Conservation (phyloP, 495 filamentous ascomycete species). For the Annulohypoxylon bovei region DNA sequence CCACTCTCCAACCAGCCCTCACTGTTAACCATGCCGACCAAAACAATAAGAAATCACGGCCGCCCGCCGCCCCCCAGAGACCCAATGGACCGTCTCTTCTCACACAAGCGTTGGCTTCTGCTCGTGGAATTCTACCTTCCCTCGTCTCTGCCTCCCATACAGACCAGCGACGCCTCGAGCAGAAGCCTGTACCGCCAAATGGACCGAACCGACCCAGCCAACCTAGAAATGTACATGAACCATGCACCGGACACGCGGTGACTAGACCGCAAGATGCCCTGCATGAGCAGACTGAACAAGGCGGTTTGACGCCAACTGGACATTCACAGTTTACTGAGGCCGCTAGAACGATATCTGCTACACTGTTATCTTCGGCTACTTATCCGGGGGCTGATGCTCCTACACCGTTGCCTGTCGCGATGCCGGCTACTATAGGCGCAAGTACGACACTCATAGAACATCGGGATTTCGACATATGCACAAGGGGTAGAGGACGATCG, state of each 20-base stretch:
- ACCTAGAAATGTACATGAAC: slow-evolving; percentile 33
- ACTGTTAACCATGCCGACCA: slow-evolving; percentile 50
- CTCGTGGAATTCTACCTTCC: slow-evolving; percentile 56
- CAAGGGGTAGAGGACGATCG: slow-evolving; percentile 48
- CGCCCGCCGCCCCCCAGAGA: slow-evolving; percentile 52
- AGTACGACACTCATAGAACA: slow-evolving; percentile 52
- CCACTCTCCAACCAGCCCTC: slow-evolving; percentile 40
- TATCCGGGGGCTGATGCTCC: slow-evolving; percentile 6
- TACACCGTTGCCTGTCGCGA: slow-evolving; percentile 27
- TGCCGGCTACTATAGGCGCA: slow-evolving; percentile 38
- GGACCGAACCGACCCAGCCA: slow-evolving; percentile 25
- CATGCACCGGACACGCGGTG: slow-evolving; percentile 29
- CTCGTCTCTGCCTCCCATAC: slow-evolving; percentile 24
- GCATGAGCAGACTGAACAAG: slow-evolving; percentile 40
- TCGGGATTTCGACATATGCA: slow-evolving; percentile 46
- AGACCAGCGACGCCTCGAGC: slow-evolving; percentile 44
- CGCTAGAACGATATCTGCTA: slow-evolving; percentile 34
- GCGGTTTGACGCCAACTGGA: slow-evolving; percentile 45
- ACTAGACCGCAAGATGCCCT: slow-evolving; percentile 48
- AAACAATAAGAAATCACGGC: slow-evolving; percentile 57
- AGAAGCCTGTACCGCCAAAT: slow-evolving; percentile 38
- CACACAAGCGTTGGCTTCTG: slow-evolving; percentile 62
- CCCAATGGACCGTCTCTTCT: slow-evolving; percentile 59
- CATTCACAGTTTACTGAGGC: slow-evolving; percentile 36
- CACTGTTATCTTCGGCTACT: slow-evolving; percentile 27